These are phyloP conservation scores for Fusarium compactum DNA, from an alignment of 2,329 filamentous ascomycete species.

Conservation along the genomic window DNA sequence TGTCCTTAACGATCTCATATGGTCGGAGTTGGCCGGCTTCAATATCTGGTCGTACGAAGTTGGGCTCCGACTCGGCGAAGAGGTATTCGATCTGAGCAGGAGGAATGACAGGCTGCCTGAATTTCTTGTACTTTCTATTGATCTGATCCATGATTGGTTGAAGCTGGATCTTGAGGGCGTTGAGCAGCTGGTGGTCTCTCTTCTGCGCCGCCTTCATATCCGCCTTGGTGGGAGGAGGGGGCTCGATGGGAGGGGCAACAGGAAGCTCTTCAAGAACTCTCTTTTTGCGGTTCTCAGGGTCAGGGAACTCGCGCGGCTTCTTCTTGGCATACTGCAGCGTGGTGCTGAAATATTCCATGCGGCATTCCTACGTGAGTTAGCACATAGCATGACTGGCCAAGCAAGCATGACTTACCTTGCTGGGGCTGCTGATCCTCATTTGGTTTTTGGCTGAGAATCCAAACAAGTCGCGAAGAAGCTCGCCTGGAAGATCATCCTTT, in stretches of 20 bases:
- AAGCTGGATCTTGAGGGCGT: slow-evolving; percentile 87
- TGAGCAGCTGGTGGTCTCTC: slow-evolving; percentile 84
- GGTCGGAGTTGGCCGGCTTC: slow-evolving; percentile 71
- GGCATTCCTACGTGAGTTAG: slow-evolving; percentile 60
- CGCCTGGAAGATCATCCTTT: slow-evolving; percentile 69
- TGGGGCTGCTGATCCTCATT: slow-evolving; percentile 76
- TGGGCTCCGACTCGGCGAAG: slow-evolving; percentile 84
- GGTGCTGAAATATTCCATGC: slow-evolving; percentile 82
- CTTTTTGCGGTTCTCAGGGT: slow-evolving; percentile 87
- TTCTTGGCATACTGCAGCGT: slow-evolving; percentile 83
- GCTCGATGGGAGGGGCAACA: slow-evolving; percentile 78
- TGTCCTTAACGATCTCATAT: slow-evolving; percentile 83
- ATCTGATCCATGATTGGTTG: slow-evolving; percentile 98
- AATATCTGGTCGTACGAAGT: slow-evolving; percentile 71
- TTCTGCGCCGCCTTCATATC: slow-evolving; percentile 85
- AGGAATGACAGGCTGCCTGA: slow-evolving; percentile 83
- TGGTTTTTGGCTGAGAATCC: slow-evolving; percentile 85
- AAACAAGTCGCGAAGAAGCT: slow-evolving; percentile 82
- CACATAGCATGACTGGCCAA: not conserved
- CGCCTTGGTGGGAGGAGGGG: slow-evolving; percentile 76
- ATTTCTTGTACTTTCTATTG: slow-evolving; percentile 88
- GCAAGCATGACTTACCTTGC: slow-evolving; percentile 62
- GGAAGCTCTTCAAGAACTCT: slow-evolving; percentile 82
- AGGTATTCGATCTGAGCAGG: slow-evolving; percentile 82
- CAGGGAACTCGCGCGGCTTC: slow-evolving; percentile 86